phyloP scores from a whole-genome alignment of 352 stramenopile genomes.

The Phytophthora europaea region DNA sequence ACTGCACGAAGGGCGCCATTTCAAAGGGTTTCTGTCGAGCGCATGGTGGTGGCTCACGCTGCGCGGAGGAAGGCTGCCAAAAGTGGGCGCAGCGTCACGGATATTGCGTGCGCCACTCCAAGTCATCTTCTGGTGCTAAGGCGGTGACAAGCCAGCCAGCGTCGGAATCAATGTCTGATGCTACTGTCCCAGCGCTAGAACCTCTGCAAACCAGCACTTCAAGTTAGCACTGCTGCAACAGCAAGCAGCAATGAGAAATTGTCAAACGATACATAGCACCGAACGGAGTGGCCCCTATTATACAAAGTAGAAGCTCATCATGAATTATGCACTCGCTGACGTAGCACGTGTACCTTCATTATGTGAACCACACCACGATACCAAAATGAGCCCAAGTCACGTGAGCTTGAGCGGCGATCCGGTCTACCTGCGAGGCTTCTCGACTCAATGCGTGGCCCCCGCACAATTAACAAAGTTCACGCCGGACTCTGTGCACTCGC shows the following conservation, averaged over 20 bases:
- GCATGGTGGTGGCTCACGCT: conserved; percentile 85
- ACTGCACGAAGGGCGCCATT: conserved; percentile 88
- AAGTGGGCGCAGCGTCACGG: conserved; percentile 84
- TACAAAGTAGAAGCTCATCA: too few species aligned
- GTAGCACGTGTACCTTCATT: background rate
- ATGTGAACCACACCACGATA: conserved; percentile 27
- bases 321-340: too few species aligned
- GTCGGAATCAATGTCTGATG: conserved; percentile 2
- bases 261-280: conserved; percentile 5
- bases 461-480: conserved; percentile 35
- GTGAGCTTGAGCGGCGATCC: conserved; percentile 22
- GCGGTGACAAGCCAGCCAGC: conserved; percentile 20
- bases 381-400: conserved; percentile 12
- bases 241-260: conserved; percentile 15
- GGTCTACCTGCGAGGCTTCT: conserved; percentile 40
- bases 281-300: background rate
- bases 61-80: conserved; percentile 66
- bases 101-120: conserved; percentile 83
- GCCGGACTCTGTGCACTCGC: conserved; percentile 39
- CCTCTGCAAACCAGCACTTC: background rate
- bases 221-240: conserved; percentile 19
- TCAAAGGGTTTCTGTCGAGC: conserved; percentile 87
- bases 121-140: conserved; percentile 28
- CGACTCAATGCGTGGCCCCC: conserved; percentile 44
- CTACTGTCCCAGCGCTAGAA: conserved; percentile 10